Conservation (phyloP, 1,139 yeast species). For the Candida gigantensis region DNA sequence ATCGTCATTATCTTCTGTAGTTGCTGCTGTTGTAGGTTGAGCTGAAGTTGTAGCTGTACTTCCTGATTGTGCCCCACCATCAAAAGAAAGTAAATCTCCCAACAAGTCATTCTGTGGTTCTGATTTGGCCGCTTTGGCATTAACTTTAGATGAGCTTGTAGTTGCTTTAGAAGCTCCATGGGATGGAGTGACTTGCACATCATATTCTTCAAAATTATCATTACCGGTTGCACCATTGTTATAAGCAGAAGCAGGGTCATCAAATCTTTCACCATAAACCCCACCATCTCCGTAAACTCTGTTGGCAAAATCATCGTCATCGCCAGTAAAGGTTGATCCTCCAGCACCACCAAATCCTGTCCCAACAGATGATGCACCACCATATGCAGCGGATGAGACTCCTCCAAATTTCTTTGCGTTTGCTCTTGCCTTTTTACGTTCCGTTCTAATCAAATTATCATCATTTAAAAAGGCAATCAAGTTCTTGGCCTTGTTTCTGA, state of each 20-base stretch:
- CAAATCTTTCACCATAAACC: slow-evolving; percentile 69
- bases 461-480: slow-evolving; percentile 72
- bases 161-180: slow-evolving; percentile 38
- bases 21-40: slow-evolving; percentile 6
- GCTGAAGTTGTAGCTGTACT: slow-evolving; percentile 18
- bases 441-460: slow-evolving; percentile 74
- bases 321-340: slow-evolving; percentile 7
- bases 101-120: slow-evolving; percentile 40
- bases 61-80: slow-evolving; percentile 24
- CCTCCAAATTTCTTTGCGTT: slow-evolving; percentile 81
- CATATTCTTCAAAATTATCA: slow-evolving; percentile 71
- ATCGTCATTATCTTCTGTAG: slow-evolving; percentile 48
- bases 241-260: slow-evolving; percentile 51
- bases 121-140: slow-evolving; percentile 29
- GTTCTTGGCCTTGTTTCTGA: slow-evolving; percentile 85
- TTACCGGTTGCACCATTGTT: slow-evolving; percentile 40
- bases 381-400: slow-evolving; percentile 53
- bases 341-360: slow-evolving; percentile 36
- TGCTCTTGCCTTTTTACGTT: slow-evolving; percentile 85
- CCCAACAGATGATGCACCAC: slow-evolving; percentile 48
- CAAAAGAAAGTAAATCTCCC: slow-evolving; percentile 59
- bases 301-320: slow-evolving; percentile 52
- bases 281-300: slow-evolving; percentile 82
- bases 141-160: slow-evolving; percentile 43
- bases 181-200: slow-evolving; percentile 37